A percentile compares a stretch with the other conserved stretches of the same genome.
phyloP scores from a whole-genome alignment of 257 asterid genomes.

The Nicotiana tomentosiformis region DNA sequence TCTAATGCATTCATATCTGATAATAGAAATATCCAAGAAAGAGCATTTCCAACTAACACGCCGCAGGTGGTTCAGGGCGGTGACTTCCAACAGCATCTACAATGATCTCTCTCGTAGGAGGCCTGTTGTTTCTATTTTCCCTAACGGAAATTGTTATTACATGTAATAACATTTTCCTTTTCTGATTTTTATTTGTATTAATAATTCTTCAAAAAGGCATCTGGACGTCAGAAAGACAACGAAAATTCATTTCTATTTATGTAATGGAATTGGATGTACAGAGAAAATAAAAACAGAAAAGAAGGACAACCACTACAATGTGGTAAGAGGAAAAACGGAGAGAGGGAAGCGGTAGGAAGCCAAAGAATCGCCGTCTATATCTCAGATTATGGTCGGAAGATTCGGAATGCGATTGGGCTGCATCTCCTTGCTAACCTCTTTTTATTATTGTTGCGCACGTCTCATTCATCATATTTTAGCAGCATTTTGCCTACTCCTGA shows the following conservation, averaged over 20 bases:
- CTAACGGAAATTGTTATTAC: neutral
- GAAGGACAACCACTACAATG: slow-evolving; percentile 1
- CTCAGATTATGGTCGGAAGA: neutral
- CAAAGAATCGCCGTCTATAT: slow-evolving; percentile 4
- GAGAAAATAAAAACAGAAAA: neutral
- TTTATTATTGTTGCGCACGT: no score
- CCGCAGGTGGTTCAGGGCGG: neutral
- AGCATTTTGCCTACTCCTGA: no score
- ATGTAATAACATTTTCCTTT: neutral
- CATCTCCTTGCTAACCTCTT: no score
- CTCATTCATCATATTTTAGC: no score
- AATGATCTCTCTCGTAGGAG: neutral
- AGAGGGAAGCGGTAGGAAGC: neutral
- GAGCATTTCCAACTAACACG: neutral
- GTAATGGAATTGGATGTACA: neutral
- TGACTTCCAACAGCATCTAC: neutral
- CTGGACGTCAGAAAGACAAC: neutral
- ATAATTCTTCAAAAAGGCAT: neutral
- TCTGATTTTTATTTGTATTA: neutral
- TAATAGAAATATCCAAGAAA: no score
- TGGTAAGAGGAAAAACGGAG: neutral
- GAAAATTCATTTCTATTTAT: neutral
- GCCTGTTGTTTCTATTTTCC: neutral
- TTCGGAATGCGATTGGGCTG: no score
- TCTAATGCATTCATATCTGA: neutral